Base-by-base conservation (phyloP, 805 yeast genomes). In the Blastobotrys terrestris region DNA sequence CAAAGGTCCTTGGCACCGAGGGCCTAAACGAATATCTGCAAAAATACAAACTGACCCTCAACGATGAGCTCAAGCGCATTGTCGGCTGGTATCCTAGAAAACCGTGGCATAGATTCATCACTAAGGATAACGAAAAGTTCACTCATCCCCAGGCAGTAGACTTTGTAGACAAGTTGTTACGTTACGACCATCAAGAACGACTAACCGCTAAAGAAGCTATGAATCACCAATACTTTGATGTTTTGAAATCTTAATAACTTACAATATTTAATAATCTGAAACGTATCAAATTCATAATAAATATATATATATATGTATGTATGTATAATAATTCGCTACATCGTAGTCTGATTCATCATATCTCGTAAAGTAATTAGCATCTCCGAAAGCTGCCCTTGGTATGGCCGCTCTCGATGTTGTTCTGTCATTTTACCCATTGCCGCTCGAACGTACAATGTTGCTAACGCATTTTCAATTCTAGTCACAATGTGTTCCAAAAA, bases 171-270 rank as follows among this genome's bases (percentile, higher is more conserved):
- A 79, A 83, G 61, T 72, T 91, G 56, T 74, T 90, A 60, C 78
- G 87, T 55, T 90, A 87, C 64, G 97, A 91, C 66, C 97, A 91
- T 67, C 89, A 87, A 65, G 85, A 85, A 66, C 78, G 97, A 66
- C 76, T 88, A 46, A 88, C 97, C 4, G 96, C 96, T 1, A 79
- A 77, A 67, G 96, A 91, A 67, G 94, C 96, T 22, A 82, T 89
- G 85, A 80, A 70, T 13, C 96, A 89, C 70, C 62, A 63, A 16
- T 69, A 69, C 55, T 69, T 69, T 58, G 68, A 59, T 22, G 49
- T 39, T 14, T 18, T 46, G 31, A 35, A 39, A 26, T 41, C 7
- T 14, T 41, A 41, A 15, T 41, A 41, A 15, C 8, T 15, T 7
- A 13, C 13, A 15, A 41, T 41, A 41, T 41, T 15, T 15, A 39